Evolutionary conservation across 2,329 filamentous ascomycete genomes (phyloP).

Genomic region (Diaporthe citri): DNA sequence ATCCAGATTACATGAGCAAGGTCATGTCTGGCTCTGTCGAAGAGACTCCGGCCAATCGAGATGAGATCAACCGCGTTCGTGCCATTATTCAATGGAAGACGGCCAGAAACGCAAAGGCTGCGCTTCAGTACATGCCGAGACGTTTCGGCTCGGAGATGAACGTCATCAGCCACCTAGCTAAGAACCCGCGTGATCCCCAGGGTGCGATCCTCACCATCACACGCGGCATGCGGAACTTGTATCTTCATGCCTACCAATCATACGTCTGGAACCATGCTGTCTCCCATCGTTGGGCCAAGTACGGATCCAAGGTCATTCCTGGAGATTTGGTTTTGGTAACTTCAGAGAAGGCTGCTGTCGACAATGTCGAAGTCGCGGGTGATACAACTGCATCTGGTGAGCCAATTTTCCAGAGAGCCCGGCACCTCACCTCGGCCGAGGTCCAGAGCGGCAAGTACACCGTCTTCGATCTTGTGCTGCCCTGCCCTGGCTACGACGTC

Average conservation of each 20-base stretch:
- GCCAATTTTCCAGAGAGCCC: conserved; percentile 67
- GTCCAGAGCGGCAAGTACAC: conserved; percentile 80
- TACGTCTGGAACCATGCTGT: conserved; percentile 92
- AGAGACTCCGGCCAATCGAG: conserved; percentile 68
- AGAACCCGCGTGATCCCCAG: conserved; percentile 76
- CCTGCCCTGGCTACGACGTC: conserved; percentile 92
- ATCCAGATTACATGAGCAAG: conserved; percentile 68
- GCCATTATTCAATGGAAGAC: conserved; percentile 82
- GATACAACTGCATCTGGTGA: conserved; percentile 63
- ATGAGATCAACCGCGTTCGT: conserved; percentile 83
- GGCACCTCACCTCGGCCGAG: conserved; percentile 82
- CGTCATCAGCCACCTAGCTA: conserved; percentile 82
- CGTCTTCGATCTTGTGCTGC: conserved; percentile 91
- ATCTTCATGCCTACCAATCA: conserved; percentile 96
- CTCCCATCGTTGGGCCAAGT: conserved; percentile 82
- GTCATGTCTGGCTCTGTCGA: conserved; percentile 63
- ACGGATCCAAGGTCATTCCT: conserved; percentile 80
- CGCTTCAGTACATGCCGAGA: conserved; percentile 77
- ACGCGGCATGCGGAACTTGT: conserved; percentile 89
- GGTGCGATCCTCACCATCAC: conserved; percentile 86
- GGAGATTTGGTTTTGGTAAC: conserved; percentile 83
- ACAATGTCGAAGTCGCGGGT: conserved; percentile 71
- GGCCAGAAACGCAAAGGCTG: conserved; percentile 68
- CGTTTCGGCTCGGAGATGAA: conserved; percentile 85
- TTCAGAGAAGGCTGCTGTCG: conserved; percentile 50